Evolutionary conservation across 345 rosid species (phyloP), one percentile per base, ranked within the genome.

Genomic region (Dimocarpus longan): DNA sequence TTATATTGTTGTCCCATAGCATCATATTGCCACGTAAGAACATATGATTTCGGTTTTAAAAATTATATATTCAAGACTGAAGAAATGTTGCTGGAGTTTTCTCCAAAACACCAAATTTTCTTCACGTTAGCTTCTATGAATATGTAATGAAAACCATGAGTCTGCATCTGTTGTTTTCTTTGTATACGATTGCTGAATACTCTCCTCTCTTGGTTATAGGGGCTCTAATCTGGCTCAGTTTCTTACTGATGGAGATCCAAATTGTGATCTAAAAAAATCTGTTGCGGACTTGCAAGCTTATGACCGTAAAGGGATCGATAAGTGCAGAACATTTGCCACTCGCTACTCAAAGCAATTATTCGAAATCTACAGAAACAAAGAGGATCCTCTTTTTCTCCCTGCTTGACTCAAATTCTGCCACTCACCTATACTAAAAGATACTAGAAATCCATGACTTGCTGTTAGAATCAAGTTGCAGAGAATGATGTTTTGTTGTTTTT

Each of bases 271-370:
- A 68, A 87, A 76, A 87, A 91, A 87, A 87, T 87, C 97, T 1
- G 88, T 81, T 4, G 32, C 87, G 82, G 88, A 95, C 78, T 71
- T 95, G 88, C 54, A 82, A 76, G 79, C 64, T 21, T 76, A 70
- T 76, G 84, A 86, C 44, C 56, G 44, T 18, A 65, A 73, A 11
- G 93, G 75, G 0, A 83, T 88, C 63, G 93, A 89, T 76, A 46
- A 57, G 43, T 93, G 97, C 87, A 82, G 85, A 80, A 74, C 44
- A 0, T 71, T 95, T 39, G 97, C 94, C 37, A 37, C 48, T 19
- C 85, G 22, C 28, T 92, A 95, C 79, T 89, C 94, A 0, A 91
- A 86, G 82, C 97, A 95, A 70, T 74, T 95, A 81, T 95, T 95
- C 26, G 54, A 84, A 81, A 95, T 93, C 70, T 95, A 87, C 76